Conservation (phyloP, 2,329 filamentous ascomycete species). For the Teratosphaeriaceae sp. region DNA sequence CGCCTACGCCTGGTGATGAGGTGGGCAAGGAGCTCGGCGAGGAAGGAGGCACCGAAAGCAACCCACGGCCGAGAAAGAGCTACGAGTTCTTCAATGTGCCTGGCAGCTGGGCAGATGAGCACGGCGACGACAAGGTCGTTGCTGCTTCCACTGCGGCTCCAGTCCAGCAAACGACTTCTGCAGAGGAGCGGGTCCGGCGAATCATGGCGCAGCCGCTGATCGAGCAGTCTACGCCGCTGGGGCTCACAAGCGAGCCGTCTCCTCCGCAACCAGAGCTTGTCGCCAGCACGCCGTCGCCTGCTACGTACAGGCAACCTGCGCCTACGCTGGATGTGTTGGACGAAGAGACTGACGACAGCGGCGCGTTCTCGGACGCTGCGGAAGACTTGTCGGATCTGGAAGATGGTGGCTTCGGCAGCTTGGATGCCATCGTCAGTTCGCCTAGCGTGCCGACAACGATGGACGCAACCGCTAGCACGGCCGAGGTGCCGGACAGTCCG, state of each 20-base stretch:
- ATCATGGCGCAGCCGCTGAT: not conserved
- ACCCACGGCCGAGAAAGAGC: constrained; percentile 12
- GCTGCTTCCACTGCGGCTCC: too few relatives aligned
- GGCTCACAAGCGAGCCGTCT: not conserved
- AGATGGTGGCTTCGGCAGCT: constrained; percentile 63
- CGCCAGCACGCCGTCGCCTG: too few relatives aligned
- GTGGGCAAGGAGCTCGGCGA: constrained; percentile 14
- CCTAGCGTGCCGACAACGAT: constrained; percentile 31
- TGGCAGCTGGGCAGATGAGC: constrained; percentile 18
- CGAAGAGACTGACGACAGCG: constrained; percentile 41
- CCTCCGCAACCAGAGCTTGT: too few relatives aligned
- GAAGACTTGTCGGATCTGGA: constrained; percentile 62
- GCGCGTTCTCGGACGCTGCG: constrained; percentile 69
- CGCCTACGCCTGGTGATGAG: constrained; percentile 30
- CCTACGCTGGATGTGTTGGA: constrained; percentile 17
- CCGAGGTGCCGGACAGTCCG: constrained; percentile 23
- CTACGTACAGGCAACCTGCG: constrained; percentile 6
- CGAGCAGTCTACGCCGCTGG: constrained; percentile 6
- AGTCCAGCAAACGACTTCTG: too few relatives aligned
- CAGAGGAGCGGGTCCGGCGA: not conserved
- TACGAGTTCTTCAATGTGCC: constrained; percentile 20
- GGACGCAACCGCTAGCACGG: not conserved
- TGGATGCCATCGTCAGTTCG: constrained; percentile 64
- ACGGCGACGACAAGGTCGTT: constrained; percentile 10
- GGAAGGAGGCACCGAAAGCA: constrained; percentile 3